These are phyloP conservation scores for Phytopythium sindhum DNA, from an alignment of 352 stramenopile genomes.

Conservation along the genomic window DNA sequence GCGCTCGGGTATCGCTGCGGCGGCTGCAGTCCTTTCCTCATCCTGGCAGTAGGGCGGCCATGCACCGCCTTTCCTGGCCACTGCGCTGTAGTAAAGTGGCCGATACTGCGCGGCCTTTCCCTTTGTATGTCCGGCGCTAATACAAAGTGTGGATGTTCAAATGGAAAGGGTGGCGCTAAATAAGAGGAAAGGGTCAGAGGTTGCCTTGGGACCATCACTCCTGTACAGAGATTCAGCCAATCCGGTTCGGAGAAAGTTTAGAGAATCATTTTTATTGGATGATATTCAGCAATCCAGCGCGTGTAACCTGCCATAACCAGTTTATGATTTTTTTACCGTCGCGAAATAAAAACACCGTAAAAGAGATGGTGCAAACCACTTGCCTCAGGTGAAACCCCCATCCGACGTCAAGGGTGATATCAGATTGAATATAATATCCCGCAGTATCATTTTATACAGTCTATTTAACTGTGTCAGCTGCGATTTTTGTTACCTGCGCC, in stretches of 20 bases:
- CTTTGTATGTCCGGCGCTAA: background rate
- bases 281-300: background rate
- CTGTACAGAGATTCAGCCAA: background rate
- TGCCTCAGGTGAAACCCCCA: background rate
- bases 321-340: background rate
- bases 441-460: background rate
- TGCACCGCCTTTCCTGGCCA: background rate
- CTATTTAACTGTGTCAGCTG: background rate
- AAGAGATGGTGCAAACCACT: background rate
- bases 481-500: too few species aligned
- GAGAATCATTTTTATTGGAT: constrained; percentile 2
- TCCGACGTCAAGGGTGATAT: background rate
- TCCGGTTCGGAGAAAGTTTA: background rate
- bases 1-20: background rate
- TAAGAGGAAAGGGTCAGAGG: background rate
- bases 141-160: background rate
- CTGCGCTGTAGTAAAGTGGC: background rate
- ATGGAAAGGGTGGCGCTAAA: background rate
- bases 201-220: background rate
- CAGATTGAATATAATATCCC: background rate
- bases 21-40: constrained; percentile 7
- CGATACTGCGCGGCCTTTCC: background rate
- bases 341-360: background rate
- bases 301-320: background rate
- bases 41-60: background rate